Evolutionary conservation across 2,329 filamentous ascomycete genomes (phyloP).

Genomic region (Exophiala mesophila): DNA sequence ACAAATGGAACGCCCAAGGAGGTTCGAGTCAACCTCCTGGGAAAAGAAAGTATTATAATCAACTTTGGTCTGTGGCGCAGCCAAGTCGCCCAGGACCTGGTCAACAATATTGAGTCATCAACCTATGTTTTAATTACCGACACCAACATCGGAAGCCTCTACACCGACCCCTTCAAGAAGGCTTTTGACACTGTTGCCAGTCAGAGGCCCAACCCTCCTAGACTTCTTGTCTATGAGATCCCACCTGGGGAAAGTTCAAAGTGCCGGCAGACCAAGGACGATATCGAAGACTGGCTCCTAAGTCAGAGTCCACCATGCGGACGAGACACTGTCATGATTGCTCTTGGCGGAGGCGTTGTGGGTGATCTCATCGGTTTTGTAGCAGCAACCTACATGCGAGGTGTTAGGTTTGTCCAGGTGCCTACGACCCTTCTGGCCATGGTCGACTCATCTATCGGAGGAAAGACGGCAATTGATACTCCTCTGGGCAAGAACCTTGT

Average conservation of each 20-base stretch:
- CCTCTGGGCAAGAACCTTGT: constrained; percentile 94
- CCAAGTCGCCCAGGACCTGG: constrained; percentile 75
- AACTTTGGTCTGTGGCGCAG: constrained; percentile 85
- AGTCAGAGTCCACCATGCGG: constrained; percentile 77
- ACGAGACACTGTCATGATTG: constrained; percentile 89
- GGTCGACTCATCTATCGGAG: constrained; percentile 97
- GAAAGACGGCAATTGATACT: constrained; percentile 97
- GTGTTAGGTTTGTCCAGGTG: constrained; percentile 91
- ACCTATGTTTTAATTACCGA: constrained; percentile 97
- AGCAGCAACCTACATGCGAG: constrained; percentile 97
- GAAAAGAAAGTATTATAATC: constrained; percentile 83
- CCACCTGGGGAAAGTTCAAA: constrained; percentile 92
- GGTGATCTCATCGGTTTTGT: constrained; percentile 98
- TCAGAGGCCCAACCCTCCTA: constrained; percentile 41
- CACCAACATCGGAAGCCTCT: constrained; percentile 78
- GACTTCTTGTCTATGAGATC: constrained; percentile 79
- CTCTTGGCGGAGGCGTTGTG: constrained; percentile 91
- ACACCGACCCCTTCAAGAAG: constrained; percentile 70
- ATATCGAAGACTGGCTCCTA: constrained; percentile 97
- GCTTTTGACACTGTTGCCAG: constrained; percentile 52
- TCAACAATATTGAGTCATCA: constrained; percentile 71
- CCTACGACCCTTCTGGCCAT: constrained; percentile 92
- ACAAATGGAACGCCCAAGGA: constrained; percentile 22
- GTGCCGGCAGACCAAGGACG: constrained; percentile 84
- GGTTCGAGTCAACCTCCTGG: constrained; percentile 68